A percentile compares a stretch with the other conserved stretches of the same genome.
Conservation (phyloP, 176 grass and related monocot genomes). For the Calamus simplicifolius region DNA sequence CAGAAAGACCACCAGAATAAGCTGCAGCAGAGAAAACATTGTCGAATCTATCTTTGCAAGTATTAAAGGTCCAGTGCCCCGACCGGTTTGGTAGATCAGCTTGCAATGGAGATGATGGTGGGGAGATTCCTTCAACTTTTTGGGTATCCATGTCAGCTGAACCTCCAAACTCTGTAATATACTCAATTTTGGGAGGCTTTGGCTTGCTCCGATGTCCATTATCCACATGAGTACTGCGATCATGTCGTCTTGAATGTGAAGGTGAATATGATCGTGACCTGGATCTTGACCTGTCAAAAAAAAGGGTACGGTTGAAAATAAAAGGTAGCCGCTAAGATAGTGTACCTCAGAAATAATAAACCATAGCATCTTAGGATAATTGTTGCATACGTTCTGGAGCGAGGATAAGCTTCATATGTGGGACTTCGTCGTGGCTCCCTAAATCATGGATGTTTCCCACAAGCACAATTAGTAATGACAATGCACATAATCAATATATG, state of each 20-base stretch:
- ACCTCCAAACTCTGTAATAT: constrained; percentile 98
- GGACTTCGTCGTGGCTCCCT: constrained; percentile 92
- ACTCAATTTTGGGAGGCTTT: constrained; percentile 77
- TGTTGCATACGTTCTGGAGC: constrained; percentile 50
- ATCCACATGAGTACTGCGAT: constrained; percentile 40
- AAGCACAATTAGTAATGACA: no score
- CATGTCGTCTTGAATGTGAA: constrained; percentile 63
- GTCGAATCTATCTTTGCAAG: constrained; percentile 70
- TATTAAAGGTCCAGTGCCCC: constrained; percentile 86
- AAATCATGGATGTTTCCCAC: constrained; percentile 4
- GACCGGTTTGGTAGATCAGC: constrained; percentile 70
- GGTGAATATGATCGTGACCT: constrained; percentile 75
- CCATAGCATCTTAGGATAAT: no score
- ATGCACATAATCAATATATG: no score
- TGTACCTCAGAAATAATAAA: no score
- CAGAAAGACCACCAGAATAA: constrained; percentile 25
- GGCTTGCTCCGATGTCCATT: constrained; percentile 70
- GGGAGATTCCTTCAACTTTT: constrained; percentile 76
- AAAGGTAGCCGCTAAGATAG: no score
- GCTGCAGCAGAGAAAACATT: constrained; percentile 46
- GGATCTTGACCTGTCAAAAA: constrained; percentile 48
- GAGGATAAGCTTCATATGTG: constrained; percentile 93
- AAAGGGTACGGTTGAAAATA: not conserved
- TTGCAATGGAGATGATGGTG: constrained; percentile 89
- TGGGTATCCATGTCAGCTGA: constrained; percentile 36